These are phyloP conservation scores for Clitopilus passeckerianus DNA, from an alignment of 768 basidiomycete genomes.

Conservation along the genomic window DNA sequence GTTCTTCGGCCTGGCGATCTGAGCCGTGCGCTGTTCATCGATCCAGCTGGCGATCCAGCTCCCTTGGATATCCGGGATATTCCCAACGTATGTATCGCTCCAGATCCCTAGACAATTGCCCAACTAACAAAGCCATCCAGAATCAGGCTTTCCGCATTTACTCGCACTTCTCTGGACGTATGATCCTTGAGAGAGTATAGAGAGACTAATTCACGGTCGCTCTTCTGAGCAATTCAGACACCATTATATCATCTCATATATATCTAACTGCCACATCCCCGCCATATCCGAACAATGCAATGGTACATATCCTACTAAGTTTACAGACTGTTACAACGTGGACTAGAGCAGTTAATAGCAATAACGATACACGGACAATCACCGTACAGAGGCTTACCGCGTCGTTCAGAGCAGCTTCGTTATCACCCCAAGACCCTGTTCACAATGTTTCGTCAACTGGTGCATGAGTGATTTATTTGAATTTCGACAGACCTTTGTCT, in stretches of 20 bases:
- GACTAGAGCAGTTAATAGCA: neutral
- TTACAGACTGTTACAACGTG: neutral
- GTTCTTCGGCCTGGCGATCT: neutral
- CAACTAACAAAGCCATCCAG: neutral
- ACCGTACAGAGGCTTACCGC: neutral
- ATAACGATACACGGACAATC: neutral
- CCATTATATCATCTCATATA: too few species aligned
- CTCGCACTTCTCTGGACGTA: neutral
- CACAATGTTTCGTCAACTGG: conserved; percentile 5
- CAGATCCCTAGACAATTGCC: neutral
- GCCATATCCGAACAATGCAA: too few species aligned
- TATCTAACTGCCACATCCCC: neutral
- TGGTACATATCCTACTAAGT: neutral
- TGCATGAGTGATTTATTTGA: neutral
- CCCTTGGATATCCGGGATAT: neutral
- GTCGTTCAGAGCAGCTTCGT: conserved; percentile 51
- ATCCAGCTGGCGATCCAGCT: neutral
- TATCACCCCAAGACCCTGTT: conserved; percentile 72
- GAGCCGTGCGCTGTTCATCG: neutral
- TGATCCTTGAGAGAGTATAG: neutral
- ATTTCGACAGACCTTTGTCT: conserved; percentile 71
- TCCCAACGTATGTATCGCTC: neutral
- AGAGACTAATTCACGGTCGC: neutral
- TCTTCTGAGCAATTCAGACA: too few species aligned
- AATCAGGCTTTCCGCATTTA: neutral